Evolutionary conservation across 139 green algal genomes (phyloP).

Genomic region (Picochlorum sp.): DNA sequence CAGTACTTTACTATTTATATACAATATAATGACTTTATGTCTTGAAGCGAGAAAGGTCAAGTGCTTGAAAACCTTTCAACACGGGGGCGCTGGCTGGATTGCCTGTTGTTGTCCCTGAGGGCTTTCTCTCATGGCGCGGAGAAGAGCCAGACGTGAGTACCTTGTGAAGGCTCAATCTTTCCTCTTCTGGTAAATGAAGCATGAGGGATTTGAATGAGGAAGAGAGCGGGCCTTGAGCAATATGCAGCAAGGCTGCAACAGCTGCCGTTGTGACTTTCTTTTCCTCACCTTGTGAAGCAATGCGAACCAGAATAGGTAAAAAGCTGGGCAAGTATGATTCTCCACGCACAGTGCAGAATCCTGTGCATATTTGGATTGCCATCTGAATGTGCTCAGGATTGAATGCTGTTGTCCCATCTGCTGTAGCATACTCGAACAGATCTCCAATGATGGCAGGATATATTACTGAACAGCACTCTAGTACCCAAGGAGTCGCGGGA

Average conservation of each 20-base stretch:
- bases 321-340: no score
- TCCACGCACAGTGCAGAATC: no score
- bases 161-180: slow-evolving; percentile 42
- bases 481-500: no score
- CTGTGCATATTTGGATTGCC: no score
- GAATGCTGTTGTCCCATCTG: no score
- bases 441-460: no score
- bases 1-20: neutral
- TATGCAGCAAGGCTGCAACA: slow-evolving; percentile 35
- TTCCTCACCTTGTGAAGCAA: no score
- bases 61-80: neutral
- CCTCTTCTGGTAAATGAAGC: slow-evolving; percentile 22
- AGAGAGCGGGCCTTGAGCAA: slow-evolving; percentile 21
- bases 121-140: neutral
- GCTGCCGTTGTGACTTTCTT: neutral
- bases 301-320: no score
- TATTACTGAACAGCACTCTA: no score
- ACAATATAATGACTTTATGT: slow-evolving; percentile 3
- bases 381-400: no score
- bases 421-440: no score
- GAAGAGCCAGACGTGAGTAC: slow-evolving; percentile 8
- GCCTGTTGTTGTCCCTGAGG: slow-evolving; percentile 3
- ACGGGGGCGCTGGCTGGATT: neutral
- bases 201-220: slow-evolving; percentile 36
- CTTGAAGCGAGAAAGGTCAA: neutral